A percentile compares a stretch with the other conserved stretches of the same genome.
Conservation (phyloP, 495 filamentous ascomycete genomes). For the Thozetella sp. region DNA sequence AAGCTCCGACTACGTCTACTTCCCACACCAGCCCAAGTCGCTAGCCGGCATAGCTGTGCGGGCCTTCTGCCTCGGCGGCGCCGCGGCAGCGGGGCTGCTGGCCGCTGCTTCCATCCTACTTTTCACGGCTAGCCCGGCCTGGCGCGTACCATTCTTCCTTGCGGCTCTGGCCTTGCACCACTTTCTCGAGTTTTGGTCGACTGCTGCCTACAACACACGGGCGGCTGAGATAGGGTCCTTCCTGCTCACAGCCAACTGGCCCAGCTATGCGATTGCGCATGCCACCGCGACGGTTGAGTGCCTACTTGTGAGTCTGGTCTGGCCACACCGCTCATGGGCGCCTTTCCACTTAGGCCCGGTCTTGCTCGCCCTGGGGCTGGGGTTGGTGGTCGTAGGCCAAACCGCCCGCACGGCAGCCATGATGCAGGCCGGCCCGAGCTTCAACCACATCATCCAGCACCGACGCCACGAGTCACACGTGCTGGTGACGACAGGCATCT, state of each 20-base stretch:
- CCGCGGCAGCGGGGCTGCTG: conserved; percentile 40
- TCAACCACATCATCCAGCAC: conserved; percentile 85
- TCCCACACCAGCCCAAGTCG: conserved; percentile 64
- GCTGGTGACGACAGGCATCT: conserved; percentile 76
- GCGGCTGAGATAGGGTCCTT: conserved; percentile 74
- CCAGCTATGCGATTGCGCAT: conserved; percentile 83
- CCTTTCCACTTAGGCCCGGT: conserved; percentile 28
- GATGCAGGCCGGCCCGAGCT: conserved; percentile 85
- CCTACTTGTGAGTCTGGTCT: conserved; percentile 56
- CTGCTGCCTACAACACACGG: conserved; percentile 78
- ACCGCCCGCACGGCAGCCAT: conserved; percentile 75
- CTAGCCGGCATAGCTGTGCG: conserved; percentile 81
- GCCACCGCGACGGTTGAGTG: conserved; percentile 72
- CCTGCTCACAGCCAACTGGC: conserved; percentile 84
- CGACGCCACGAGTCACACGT: conserved; percentile 66
- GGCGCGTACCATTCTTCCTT: conserved; percentile 85
- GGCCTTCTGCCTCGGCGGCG: conserved; percentile 53
- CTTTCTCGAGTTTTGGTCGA: conserved; percentile 93
- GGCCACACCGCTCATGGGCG: conserved; percentile 51
- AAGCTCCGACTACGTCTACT: conserved; percentile 32
- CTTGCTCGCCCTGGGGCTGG: conserved; percentile 55
- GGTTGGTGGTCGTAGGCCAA: conserved; percentile 73
- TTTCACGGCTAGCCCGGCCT: conserved; percentile 53
- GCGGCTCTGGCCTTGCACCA: conserved; percentile 80
- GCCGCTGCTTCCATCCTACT: conserved; percentile 40